phyloP scores from a whole-genome alignment of 768 basidiomycete genomes.

The Termitomyces sp. region DNA sequence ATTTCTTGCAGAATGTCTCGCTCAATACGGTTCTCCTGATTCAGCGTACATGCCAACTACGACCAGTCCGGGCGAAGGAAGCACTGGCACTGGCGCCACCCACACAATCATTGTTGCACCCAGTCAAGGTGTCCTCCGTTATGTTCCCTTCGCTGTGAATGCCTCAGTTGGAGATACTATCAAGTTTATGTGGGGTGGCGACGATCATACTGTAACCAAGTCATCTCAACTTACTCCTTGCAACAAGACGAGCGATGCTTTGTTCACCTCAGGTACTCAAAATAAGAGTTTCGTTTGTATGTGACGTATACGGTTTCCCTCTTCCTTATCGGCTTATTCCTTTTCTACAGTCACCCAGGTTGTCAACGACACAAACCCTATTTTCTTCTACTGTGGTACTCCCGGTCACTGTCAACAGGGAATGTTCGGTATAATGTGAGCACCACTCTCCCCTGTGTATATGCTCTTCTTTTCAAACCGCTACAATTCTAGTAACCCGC shows the following conservation, averaged over 20 bases:
- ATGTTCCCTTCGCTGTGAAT: constrained; percentile 69
- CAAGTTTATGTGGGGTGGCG: constrained; percentile 71
- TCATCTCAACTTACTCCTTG: constrained; percentile 60
- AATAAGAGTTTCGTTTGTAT: constrained; percentile 57
- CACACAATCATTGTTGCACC: constrained; percentile 79
- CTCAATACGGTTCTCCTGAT: constrained; percentile 41
- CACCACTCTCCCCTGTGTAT: neutral
- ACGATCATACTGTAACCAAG: constrained; percentile 82
- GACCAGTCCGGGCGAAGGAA: constrained; percentile 24
- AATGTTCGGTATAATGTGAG: constrained; percentile 77
- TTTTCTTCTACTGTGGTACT: constrained; percentile 70
- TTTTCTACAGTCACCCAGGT: constrained; percentile 50
- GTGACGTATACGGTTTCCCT: constrained; percentile 14
- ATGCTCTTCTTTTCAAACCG: neutral
- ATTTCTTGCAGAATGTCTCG: constrained; percentile 50
- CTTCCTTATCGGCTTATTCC: constrained; percentile 4
- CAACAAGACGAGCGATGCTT: constrained; percentile 58
- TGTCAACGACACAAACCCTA: constrained; percentile 69
- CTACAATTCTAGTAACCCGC: constrained; percentile 41
- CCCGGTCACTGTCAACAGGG: constrained; percentile 73
- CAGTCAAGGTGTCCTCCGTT: constrained; percentile 68
- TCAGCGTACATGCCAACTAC: constrained; percentile 29
- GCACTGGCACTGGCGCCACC: constrained; percentile 47
- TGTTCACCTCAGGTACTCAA: constrained; percentile 64
- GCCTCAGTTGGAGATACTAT: constrained; percentile 75